Base-by-base conservation (phyloP, 2,329 filamentous ascomycete genomes). In the Laburnicola sp. region DNA sequence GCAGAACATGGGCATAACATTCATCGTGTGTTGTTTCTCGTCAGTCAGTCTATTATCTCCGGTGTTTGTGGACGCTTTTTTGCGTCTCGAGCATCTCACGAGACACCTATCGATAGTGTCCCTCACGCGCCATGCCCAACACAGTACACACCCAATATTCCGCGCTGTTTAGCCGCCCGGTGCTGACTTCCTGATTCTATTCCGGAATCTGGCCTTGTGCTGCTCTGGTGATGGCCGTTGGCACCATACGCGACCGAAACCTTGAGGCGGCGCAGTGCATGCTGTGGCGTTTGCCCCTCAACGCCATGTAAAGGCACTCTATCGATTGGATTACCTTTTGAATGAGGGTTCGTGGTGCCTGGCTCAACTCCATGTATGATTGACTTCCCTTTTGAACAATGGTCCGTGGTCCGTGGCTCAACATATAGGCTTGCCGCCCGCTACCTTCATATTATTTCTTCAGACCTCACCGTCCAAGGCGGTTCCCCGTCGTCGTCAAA, bases 401-500 rank as follows among this genome's bases (percentile, higher is more conserved):
- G 16, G 16, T 16, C 1, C 16, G 16, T 16, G 16, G 16, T 16
- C 16, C 16, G 16, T 16, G 16, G 16, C 16, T 16, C 16, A 16
- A 16, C 16, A 16, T 16, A 16, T 16, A 16, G 16, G 16, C 16
- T 16, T 16, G 16, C 16, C 16, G 16, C 16, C 16, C 16, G 16
- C 16, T 16, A 16, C 16, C 16, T 16, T 16, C 16, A 16, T 16
- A 16, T 16, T 16, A 16, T 16, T 16, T 27, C 34, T n/a, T 42
- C 10, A 10, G 5, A 2, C 10, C 2, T 59, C 9, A 7, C 23
- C 36, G 56, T 56, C 85, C 86, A 89, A 1, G 85, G 76, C 0
- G 92, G 91, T 60, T 89, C 85, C 1, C 93, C 93, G 69, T 97
- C 87, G 31, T 95, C 4, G 82, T 85, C 59, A 34, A 66, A 70